A percentile compares a stretch with the other conserved stretches of the same genome.
Conservation (phyloP, 2,329 filamentous ascomycete genomes). For the Graphilbum sp. region DNA sequence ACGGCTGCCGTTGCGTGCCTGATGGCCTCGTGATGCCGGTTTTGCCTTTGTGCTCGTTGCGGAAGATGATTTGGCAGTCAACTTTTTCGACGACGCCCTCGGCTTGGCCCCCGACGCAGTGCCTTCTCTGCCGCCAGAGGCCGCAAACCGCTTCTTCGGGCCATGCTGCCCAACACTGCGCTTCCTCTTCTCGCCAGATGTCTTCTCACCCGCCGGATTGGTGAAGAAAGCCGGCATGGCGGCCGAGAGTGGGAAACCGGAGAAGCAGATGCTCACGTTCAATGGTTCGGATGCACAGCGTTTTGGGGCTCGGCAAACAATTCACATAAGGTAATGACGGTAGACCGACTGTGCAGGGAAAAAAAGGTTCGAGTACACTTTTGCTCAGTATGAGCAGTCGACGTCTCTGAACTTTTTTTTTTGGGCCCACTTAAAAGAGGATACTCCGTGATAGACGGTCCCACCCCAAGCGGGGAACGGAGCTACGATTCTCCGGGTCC, state of each 20-base stretch:
- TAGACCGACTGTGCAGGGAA: background rate
- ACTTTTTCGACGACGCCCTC: conserved; percentile 11
- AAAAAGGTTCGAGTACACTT: background rate
- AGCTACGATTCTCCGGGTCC: conserved; percentile 7
- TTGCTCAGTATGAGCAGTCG: no score
- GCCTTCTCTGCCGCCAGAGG: conserved; percentile 8
- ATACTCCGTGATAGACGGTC: background rate
- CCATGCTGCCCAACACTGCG: conserved; percentile 36
- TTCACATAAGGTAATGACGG: background rate
- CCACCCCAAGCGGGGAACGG: conserved; percentile 6
- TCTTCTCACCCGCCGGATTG: conserved; percentile 52
- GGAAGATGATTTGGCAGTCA: background rate
- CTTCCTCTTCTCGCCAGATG: conserved; percentile 62
- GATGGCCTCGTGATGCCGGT: no score
- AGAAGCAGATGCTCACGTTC: no score
- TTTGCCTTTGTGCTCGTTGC: no score
- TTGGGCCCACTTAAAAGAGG: conserved; percentile 7
- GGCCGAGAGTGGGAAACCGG: no score
- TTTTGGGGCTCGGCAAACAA: background rate
- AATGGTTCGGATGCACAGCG: no score
- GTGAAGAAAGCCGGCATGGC: conserved; percentile 95
- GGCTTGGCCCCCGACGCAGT: conserved; percentile 21
- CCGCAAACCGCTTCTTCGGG: conserved; percentile 43
- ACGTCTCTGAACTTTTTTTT: conserved; percentile 12
- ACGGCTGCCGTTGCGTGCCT: no score